Evolutionary conservation across 495 filamentous ascomycete genomes (phyloP), one percentile per base, ranked within the genome.

Genomic region (Penicillium goetzii): DNA sequence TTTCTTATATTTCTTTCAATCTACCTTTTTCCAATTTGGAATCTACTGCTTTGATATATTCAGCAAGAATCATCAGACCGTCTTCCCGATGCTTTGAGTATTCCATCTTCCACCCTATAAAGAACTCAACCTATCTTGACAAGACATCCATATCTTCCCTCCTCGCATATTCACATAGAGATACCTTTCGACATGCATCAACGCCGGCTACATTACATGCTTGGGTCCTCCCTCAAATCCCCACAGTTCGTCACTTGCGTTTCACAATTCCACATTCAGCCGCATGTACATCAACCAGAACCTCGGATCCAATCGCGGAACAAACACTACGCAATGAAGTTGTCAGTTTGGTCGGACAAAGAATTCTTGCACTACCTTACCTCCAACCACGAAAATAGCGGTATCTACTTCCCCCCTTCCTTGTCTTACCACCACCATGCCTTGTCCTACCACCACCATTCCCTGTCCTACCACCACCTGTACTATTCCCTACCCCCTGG

Each of bases 301-400:
- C 52, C 52, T 55, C 52, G 32, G 52, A 55, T 55, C 28, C 52
- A 34, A 34, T 55, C 52, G 52, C 52, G 30, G 52, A 55, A 55
- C 17, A 36, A 33, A 21, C 52, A 21, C 28, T 3, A 6, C 9
- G 19, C 19, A 25, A 25, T 23, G 19, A 21, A 23, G 19, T 17
- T 4, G 4, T 11, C 40, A 43, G 40, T 10, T 21, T 23, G n/a
- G 9, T 8, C 4, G 0, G 3, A 21, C n/a, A 23, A 17, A 40
- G 10, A 23, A 7, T 4, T 47, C 19, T 47, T 14, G 43, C 25
- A 11, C 3, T 25, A 47, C 43, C 2, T 4, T n/a, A 12, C 4
- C 9, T 2, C n/a, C 41, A 43, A 43, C 14, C 14, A 28, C 7
- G 25, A n/a, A 30, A 30, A 51, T 10, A 26, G 25, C 47, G 47